phyloP scores from a whole-genome alignment of 1,284 basidiomycete genomes.

The Ceratobasidium sp. region DNA sequence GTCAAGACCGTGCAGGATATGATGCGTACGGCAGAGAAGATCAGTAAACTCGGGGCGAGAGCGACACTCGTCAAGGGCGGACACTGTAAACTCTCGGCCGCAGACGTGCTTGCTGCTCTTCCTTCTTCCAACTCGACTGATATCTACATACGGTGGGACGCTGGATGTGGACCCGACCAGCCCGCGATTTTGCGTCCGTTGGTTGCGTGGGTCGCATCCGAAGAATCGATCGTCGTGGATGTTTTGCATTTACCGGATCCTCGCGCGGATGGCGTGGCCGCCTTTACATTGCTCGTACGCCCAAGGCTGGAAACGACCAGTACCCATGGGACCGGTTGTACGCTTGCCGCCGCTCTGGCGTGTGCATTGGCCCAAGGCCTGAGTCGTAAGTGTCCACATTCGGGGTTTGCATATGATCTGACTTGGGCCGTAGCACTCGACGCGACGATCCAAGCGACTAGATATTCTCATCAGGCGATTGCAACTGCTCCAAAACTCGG shows the following conservation, averaged over 20 bases:
- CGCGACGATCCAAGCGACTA: conserved; percentile 61
- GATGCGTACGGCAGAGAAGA: conserved; percentile 63
- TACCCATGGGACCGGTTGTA: conserved; percentile 96
- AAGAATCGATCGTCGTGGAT: conserved; percentile 71
- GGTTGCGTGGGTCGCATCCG: not conserved
- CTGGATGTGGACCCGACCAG: conserved; percentile 39
- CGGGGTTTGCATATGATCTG: not conserved
- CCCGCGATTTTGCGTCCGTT: conserved; percentile 28
- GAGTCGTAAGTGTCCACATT: conserved; percentile 52
- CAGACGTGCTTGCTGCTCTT: conserved; percentile 50
- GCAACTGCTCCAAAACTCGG: conserved; percentile 73
- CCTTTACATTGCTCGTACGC: conserved; percentile 64
- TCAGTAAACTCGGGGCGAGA: conserved; percentile 59
- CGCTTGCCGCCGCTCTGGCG: conserved; percentile 83
- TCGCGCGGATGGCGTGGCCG: conserved; percentile 41
- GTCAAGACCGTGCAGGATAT: conserved; percentile 68
- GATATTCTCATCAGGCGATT: conserved; percentile 82
- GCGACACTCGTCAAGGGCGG: conserved; percentile 90
- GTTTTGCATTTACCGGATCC: conserved; percentile 61
- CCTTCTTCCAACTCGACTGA: conserved; percentile 48
- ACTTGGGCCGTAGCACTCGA: conserved; percentile 46
- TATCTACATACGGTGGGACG: conserved; percentile 51
- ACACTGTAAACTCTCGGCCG: conserved; percentile 63
- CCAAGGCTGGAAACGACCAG: conserved; percentile 71
- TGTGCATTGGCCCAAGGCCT: conserved; percentile 67